Evolutionary conservation across 768 basidiomycete species (phyloP).

Genomic region (Boletus rubroflammeus): DNA sequence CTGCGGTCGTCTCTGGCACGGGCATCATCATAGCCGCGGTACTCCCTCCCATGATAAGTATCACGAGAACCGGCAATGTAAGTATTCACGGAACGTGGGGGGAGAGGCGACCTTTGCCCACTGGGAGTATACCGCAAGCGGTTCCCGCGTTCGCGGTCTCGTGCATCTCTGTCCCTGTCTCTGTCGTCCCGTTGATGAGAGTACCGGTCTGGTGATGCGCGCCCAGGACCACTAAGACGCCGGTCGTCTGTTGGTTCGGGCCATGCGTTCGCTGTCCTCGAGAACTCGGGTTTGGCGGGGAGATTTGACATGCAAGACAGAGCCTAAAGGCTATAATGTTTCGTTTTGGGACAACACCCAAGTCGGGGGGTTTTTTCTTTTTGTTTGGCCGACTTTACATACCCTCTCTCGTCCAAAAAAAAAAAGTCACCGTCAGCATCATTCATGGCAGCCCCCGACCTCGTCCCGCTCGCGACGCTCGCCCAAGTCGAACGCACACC

Average conservation of each 20-base stretch:
- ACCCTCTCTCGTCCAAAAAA: not conserved
- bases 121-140: constrained; percentile 16
- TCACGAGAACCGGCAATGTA: constrained; percentile 20
- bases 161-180: constrained; percentile 19
- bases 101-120: constrained; percentile 14
- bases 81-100: constrained; percentile 12
- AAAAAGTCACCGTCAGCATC: no score
- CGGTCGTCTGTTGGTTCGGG: constrained; percentile 25
- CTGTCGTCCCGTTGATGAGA: constrained; percentile 23
- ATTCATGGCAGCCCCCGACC: constrained; percentile 41
- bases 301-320: constrained; percentile 23
- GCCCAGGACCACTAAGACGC: constrained; percentile 15
- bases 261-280: constrained; percentile 17
- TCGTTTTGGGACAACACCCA: not conserved
- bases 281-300: constrained; percentile 31
- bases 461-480: constrained; percentile 82
- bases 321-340: no score
- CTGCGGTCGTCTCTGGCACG: constrained; percentile 23
- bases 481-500: constrained; percentile 77
- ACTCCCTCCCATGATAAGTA: constrained; percentile 16
- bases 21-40: constrained; percentile 19
- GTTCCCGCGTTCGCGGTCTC: constrained; percentile 21
- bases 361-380: not conserved
- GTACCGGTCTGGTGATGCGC: constrained; percentile 25
- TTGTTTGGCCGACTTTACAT: constrained; percentile 25